Evolutionary conservation across 805 yeast genomes (phyloP), one percentile per base, ranked within the genome.

Genomic region (Metschnikowia gelsemii): DNA sequence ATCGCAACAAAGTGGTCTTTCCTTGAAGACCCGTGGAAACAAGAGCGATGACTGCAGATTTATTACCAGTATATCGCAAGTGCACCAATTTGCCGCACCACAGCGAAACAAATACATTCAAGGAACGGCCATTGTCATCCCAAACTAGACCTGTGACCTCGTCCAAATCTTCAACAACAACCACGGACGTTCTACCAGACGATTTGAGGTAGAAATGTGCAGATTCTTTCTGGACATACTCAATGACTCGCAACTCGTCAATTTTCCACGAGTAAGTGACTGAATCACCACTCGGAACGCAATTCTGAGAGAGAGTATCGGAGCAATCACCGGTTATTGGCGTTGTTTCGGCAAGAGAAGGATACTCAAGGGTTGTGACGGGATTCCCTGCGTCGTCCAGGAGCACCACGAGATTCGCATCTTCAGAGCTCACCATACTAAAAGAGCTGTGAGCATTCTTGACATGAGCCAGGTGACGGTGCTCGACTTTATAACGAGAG

Each of bases 1-100:
- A 24, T n/a, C 32, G 20, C 8, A 11, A 22, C 8, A 45, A 16
- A 8, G 33, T 13, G 18, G 16, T 35, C 13, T 35, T 29, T 21
- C 49, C 49, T 6, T 24, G 24, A 16, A 42, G 32, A 2, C 30
- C 33, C 5, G 45, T 38, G 9, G 32, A 13, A 7, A 24, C 13
- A 13, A 7, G 4, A 8, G 23, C 33, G 2, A 41, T 18, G 4
- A 31, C 16, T 8, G 25, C 20, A n/a, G 31, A 36, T 7, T 16
- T 16, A 9, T n/a, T 12, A 8, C 32, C 9, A 8, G 32, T 29
- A 26, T 42, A 46, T 16, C 11, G 9, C 6, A 46, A 4, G 16
- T 38, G 45, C 1, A 25, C 13, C 5, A 48, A 26, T 1, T 5
- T n/a, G 6, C 52, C 51, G 13, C 39, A 41, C 51, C 51, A 47